Evolutionary conservation across 2,329 filamentous ascomycete genomes (phyloP).

Genomic region (Calonectria honghensis): DNA sequence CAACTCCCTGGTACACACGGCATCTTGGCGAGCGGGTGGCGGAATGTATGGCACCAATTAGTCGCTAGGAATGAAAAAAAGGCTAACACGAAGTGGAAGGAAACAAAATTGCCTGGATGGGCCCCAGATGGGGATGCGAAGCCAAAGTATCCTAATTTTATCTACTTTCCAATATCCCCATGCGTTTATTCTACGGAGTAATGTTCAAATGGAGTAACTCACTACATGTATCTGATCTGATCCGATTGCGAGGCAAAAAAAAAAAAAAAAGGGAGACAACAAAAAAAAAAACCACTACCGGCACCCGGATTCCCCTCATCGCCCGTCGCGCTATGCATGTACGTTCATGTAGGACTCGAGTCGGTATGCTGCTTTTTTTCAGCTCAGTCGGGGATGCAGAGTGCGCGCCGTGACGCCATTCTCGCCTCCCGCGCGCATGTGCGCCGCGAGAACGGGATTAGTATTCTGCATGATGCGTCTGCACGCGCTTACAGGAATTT

Average conservation of each 20-base stretch:
- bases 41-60: constrained; percentile 19
- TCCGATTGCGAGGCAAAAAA: neutral
- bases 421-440: constrained; percentile 42
- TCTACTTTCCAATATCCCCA: neutral
- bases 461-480: constrained; percentile 26
- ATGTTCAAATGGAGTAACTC: neutral
- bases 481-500: constrained; percentile 28
- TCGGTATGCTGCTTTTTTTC: constrained; percentile 41
- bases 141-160: neutral
- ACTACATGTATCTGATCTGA: neutral
- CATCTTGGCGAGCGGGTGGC: constrained; percentile 26
- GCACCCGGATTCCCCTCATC: neutral
- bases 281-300: neutral
- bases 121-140: neutral
- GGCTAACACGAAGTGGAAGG: neutral
- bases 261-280: neutral
- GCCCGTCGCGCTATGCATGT: constrained; percentile 31
- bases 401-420: constrained; percentile 45
- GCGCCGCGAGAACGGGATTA: constrained; percentile 28
- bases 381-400: constrained; percentile 48
- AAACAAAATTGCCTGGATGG: neutral
- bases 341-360: constrained; percentile 43
- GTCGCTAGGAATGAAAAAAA: neutral
- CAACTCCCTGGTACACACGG: constrained; percentile 23
- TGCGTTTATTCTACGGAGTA: neutral